Percentiles rank a stretch among this genome's conserved stretches.
phyloP scores from a whole-genome alignment of 305 asterid species.

The Plantago coronopus region DNA sequence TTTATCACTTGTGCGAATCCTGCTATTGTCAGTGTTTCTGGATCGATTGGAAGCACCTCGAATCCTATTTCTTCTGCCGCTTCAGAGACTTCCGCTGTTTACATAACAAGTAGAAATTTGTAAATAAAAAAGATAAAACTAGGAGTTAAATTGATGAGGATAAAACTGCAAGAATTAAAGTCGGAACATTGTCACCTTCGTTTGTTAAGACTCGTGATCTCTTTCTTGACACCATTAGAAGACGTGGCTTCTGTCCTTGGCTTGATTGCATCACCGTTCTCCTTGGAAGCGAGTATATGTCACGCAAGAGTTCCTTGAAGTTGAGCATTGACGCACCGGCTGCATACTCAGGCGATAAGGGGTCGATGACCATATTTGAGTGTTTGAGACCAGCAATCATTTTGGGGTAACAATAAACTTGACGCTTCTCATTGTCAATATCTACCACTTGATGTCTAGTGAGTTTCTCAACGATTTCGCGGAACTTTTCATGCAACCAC shows the following conservation, averaged over 20 bases:
- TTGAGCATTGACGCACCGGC: slow-evolving; percentile 46
- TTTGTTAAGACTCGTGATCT: slow-evolving; percentile 44
- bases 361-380: slow-evolving; percentile 47
- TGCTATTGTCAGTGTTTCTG: slow-evolving; percentile 52
- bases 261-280: slow-evolving; percentile 19
- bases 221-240: slow-evolving; percentile 60
- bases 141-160: not conserved
- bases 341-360: slow-evolving; percentile 34
- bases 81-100: slow-evolving; percentile 43
- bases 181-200: slow-evolving; percentile 19
- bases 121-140: too few species aligned
- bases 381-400: slow-evolving; percentile 59
- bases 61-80: slow-evolving; percentile 57
- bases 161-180: too few species aligned
- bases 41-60: slow-evolving; percentile 54
- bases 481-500: slow-evolving; percentile 84
- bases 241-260: slow-evolving; percentile 37
- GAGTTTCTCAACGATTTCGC: slow-evolving; percentile 56
- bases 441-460: slow-evolving; percentile 62
- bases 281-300: slow-evolving; percentile 41
- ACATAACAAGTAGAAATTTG: too few species aligned
- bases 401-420: slow-evolving; percentile 73
- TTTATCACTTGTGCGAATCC: slow-evolving; percentile 54
- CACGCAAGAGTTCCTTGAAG: slow-evolving; percentile 47
- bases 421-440: slow-evolving; percentile 48